Base-by-base conservation (phyloP, 805 yeast genomes). In the Starmerella bacillaris region DNA sequence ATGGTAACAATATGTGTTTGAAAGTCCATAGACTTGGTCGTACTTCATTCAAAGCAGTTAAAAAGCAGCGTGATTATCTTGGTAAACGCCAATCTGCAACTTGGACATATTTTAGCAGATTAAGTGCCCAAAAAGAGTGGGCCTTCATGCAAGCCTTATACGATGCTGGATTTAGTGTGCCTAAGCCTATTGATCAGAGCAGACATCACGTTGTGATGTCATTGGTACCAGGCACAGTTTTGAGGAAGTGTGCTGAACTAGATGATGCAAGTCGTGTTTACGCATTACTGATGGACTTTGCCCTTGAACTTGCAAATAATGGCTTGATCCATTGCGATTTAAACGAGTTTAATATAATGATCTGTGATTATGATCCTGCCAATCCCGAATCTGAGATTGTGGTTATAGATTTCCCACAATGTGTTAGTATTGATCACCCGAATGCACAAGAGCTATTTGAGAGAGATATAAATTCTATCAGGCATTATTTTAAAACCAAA, bases 351-450 rank as follows among this genome's bases (percentile, higher is more conserved):
- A 89, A 89, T 55, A 82, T 89, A 46, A 80, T 89, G 68, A 73
- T 82, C 21, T 64, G 78, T 27, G 77, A 77, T 42, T 45, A 53
- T 27, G 51, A 51, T 24, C 55, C 54, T 21, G 48, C 46, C 27
- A 30, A 47, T 30, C 61, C 63, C 5, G 79, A 73, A 37, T 58
- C 60, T 29, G 89, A 79, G 33, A 80, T 83, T 49, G 76, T 84
- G 16, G 94, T 89, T 19, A 86, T 89, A 49, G 99, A 89, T 64
- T 89, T 89, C 64, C 99, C 99, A 3, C 99, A 89, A 58, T 86
- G 95, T 70, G 78, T 89, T 14, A 80, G 94, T 17, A 78, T 79
- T 31, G 84, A 78, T 45, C 99, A 89, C 52, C 65, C 63, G 3
- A 94, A 89, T 53, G 95, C 96, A 5, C 75, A 75, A 42, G 68